Evolutionary conservation across 495 filamentous ascomycete species (phyloP), one percentile per base, ranked within the genome.

Genomic region (Hypomontagnella monticulosa): DNA sequence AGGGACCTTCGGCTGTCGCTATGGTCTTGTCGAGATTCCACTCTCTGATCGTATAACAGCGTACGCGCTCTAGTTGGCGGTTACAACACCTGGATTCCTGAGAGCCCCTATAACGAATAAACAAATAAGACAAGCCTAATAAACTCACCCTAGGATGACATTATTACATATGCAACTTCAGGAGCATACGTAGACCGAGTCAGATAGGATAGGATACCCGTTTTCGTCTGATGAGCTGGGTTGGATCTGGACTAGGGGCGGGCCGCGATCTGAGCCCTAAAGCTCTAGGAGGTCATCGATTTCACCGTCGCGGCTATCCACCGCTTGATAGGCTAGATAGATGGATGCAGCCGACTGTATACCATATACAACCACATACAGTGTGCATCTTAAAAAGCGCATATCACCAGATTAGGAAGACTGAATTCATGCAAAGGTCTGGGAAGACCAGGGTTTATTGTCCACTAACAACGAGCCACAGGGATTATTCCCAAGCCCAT

Each of bases 231-330:
- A 4, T 37, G 16, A 47, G 23, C 34, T 50, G 60, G 61, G 50
- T 57, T 34, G 53, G 59, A 63, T 68, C 60, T 63, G 47, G 53
- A 44, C 53, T 61, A 69, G 66, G 66, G 56, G 60, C 66, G 66
- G 66, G 18, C 66, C 66, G 66, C 59, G 44, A 63, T 68, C 59
- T 68, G 44, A 63, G 48, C 54, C 49, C 38, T 27, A 40, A 52
- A 32, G 11, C 18, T 33, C 38, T 38, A 42, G 41, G n/a, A 34
- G 16, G 43, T 51, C n/a, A 6, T 57, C 46, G 38, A 57, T 56
- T 46, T 56, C 51, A 49, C 43, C 57, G 32, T 37, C 30, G 33
- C 23, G 23, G 49, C 30, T 40, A 41, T 34, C 20, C 32, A 6
- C 49, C 19, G 44, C 34, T 56, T 51, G 54, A 56, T 56, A 56